Base-by-base conservation (phyloP, 2,329 filamentous ascomycete species). In the Penicillium decumbens region DNA sequence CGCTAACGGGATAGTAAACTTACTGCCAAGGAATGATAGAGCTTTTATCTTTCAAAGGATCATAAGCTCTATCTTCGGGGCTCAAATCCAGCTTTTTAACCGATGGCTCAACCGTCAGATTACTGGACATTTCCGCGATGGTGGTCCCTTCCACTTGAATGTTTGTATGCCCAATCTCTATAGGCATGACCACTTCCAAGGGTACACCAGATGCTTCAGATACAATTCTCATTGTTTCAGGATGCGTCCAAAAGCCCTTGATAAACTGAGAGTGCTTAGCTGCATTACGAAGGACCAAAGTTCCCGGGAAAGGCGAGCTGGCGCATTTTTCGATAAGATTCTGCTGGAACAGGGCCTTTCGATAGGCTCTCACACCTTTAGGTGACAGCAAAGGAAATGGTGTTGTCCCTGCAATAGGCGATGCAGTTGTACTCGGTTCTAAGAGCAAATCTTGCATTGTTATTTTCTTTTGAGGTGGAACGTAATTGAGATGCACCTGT, bases 101-200 rank as follows among this genome's bases (percentile, higher is more conserved):
- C 5, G 32, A 33, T 2, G 60, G 61, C 24, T 64, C 56, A 25
- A 51, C 40, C 3, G 44, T 53, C 2, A 62, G 43, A 7, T 55
- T 53, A 4, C 28, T 44, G 0, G 42, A 23, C 45, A 61, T 53
- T 18, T 62, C 53, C 6, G 47, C 13, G 8, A 59, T 43, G 0
- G 58, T 56, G 2, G 28, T 23, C 7, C 61, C 53, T 29, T 54
- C 54, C 13, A 51, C 41, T 35, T 63, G 61, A 20, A 62, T 59
- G 27, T 63, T 63, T 3, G 61, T 63, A 45, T 63, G 61, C 1
- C 58, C 60, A 35, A 63, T 62, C 27, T 63, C 61, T 1, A 54
- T 61, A 1, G 51, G 51, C 61, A 63, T 62, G 23, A 61, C 43
- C 9, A 61, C 47, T 13, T 51, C 49, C 29, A 63, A 42, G 33